A percentile compares a stretch with the other conserved stretches of the same genome.
Evolutionary conservation across 1,284 basidiomycete genomes (phyloP).

Genomic region (Fomes fomentarius): DNA sequence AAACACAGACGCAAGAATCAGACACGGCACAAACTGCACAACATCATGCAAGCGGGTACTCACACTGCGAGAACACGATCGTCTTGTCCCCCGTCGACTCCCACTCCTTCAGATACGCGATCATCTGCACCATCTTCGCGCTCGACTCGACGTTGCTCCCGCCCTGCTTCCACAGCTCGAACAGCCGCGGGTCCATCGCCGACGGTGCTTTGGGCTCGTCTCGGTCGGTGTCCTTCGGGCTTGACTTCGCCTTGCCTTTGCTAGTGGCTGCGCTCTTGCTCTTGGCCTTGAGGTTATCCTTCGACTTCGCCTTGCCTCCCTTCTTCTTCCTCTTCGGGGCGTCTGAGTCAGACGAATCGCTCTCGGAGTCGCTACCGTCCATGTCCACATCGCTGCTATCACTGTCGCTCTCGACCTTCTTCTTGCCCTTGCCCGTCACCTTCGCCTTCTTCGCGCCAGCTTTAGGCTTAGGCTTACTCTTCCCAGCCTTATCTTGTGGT

Average conservation of each 20-base stretch:
- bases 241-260: constrained; percentile 7
- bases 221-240: constrained; percentile 1
- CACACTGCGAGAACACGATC: constrained; percentile 73
- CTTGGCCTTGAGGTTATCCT: background rate
- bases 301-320: constrained; percentile 1
- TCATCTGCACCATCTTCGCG: constrained; percentile 66
- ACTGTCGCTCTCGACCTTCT: constrained; percentile 2
- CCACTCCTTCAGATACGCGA: constrained; percentile 59
- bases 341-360: background rate
- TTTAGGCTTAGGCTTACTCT: background rate
- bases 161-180: constrained; percentile 55
- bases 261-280: background rate
- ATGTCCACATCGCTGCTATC: background rate
- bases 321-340: background rate
- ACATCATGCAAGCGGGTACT: constrained; percentile 21
- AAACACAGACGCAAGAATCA: constrained; percentile 24
- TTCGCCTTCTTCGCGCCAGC: background rate
- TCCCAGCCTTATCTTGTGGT: constrained; percentile 2
- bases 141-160: constrained; percentile 66
- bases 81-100: constrained; percentile 67
- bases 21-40: background rate
- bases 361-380: constrained; percentile 2
- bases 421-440: constrained; percentile 1
- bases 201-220: constrained; percentile 17
- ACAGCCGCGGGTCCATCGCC: constrained; percentile 43